phyloP scores from a whole-genome alignment of 306 rosid species.

The Vachellia pachyceras region DNA sequence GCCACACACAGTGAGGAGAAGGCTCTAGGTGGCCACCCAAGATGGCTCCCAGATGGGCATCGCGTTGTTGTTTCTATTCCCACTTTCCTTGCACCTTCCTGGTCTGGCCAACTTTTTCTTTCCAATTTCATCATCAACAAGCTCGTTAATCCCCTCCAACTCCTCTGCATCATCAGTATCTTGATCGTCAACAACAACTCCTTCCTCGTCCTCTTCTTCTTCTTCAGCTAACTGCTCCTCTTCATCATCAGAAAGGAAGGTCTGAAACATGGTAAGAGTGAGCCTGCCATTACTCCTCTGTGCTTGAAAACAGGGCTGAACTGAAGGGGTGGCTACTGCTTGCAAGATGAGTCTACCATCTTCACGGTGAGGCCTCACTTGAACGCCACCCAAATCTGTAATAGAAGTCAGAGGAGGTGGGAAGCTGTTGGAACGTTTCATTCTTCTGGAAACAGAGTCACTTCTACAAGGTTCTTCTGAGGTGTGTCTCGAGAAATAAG shows the following conservation, averaged over 20 bases:
- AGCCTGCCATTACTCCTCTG: slow-evolving; percentile 80
- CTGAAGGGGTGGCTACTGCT: slow-evolving; percentile 53
- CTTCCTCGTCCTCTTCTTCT: slow-evolving; percentile 17
- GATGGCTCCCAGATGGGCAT: slow-evolving; percentile 54
- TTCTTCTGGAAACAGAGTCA: slow-evolving; percentile 35
- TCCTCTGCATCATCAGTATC: slow-evolving; percentile 41
- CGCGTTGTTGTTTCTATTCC: slow-evolving; percentile 45
- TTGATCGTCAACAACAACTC: neutral
- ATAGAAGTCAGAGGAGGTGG: slow-evolving; percentile 85
- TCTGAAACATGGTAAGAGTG: slow-evolving; percentile 48
- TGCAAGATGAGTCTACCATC: slow-evolving; percentile 74
- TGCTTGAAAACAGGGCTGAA: slow-evolving; percentile 52
- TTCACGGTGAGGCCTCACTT: slow-evolving; percentile 69
- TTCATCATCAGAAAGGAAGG: neutral
- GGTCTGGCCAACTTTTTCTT: slow-evolving; percentile 49
- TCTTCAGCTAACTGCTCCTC: slow-evolving; percentile 1
- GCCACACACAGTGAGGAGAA: slow-evolving; percentile 31
- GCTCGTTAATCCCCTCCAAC: slow-evolving; percentile 48
- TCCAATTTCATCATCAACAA: slow-evolving; percentile 50
- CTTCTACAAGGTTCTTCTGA: neutral
- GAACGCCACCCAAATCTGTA: slow-evolving; percentile 57
- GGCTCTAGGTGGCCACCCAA: slow-evolving; percentile 52
- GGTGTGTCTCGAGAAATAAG: neutral
- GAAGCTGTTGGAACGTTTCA: slow-evolving; percentile 41
- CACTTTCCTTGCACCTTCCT: slow-evolving; percentile 72